Evolutionary conservation across 169 alveolate genomes (phyloP).

Genomic region (Neospora caninum): DNA sequence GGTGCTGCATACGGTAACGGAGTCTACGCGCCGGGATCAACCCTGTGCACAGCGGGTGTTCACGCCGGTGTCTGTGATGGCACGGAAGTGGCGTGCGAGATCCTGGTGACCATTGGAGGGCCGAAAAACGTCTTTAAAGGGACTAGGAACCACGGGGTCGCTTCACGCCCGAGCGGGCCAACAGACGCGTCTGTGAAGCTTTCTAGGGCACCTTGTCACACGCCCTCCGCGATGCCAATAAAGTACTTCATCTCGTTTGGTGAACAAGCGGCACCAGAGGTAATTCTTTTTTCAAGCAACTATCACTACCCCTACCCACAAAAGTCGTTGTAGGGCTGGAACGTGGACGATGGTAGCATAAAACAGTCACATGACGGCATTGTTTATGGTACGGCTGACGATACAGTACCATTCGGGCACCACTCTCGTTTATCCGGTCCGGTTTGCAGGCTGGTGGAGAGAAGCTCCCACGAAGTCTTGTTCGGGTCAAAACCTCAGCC

Average conservation of each 20-base stretch:
- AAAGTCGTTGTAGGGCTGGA: neutral
- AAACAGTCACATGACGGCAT: neutral
- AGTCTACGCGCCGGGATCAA: constrained; percentile 46
- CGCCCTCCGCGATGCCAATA: neutral
- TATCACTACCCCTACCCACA: neutral
- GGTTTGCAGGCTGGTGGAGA: constrained; percentile 21
- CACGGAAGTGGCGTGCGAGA: neutral
- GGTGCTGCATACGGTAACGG: constrained; percentile 42
- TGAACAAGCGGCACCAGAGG: neutral
- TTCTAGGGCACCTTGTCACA: neutral
- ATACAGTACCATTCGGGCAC: neutral
- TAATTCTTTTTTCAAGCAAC: neutral
- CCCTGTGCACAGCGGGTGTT: constrained; percentile 47
- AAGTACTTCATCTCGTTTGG: neutral
- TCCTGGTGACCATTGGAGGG: constrained; percentile 11
- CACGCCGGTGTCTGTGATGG: constrained; percentile 55
- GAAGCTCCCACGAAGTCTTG: neutral
- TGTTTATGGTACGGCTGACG: neutral
- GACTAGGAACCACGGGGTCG: neutral
- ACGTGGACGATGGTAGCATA: neutral
- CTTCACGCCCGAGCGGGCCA: neutral
- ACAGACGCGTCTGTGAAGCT: neutral
- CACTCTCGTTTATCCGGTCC: neutral
- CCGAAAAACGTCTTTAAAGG: neutral
- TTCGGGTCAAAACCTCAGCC: neutral